Base-by-base conservation (phyloP, 1,139 yeast species). In the Debaryomycetaceae sp. region DNA sequence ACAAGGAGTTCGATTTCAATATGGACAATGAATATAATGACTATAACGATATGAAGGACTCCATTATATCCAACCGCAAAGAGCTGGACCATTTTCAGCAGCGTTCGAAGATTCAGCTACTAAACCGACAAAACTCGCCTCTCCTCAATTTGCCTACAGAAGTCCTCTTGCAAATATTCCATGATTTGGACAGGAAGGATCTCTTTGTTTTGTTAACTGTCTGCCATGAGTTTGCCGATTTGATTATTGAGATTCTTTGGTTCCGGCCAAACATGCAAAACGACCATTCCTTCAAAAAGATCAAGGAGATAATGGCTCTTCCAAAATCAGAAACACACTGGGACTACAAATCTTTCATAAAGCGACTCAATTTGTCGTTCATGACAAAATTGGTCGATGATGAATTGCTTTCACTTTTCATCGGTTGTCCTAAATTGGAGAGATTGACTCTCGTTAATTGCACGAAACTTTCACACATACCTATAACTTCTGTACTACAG, bases 391-490 rank as follows among this genome's bases (percentile, higher is more conserved):
- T 73, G 39, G 81, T 89, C 31, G 79, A 78, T 41, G 94, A 89
- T 61, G 73, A 74, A 8, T 73, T 82, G 46, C 58, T 78, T 37
- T 49, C 60, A n/a, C 65, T 85, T 31, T 74, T 77, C 48, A 62
- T 72, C 35, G 87, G 84, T 2, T 87, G 96, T 55, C 75, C 76
- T 5, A 82, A 85, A 50, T 66, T 92, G 50, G 98, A 92, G 61
- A 74, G 98, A 46, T 72, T 92, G 40, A 88, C 97, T 0, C 68
- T 92, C 40, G 91, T 88, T 8, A 86, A 84, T 52, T 91, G 97
- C 60, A 73, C 81, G 14, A 74, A 78, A 46, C 64, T 91, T 30
- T 67, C 87, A 0, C 81, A 83, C 47, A 53, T 43, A 3, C 81
- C 91, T 7, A 77, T 91, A 30, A 72, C 85, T 4, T 65, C 68